phyloP scores from a whole-genome alignment of 2,329 filamentous ascomycete species.

The Purpureocillium lavendulum region DNA sequence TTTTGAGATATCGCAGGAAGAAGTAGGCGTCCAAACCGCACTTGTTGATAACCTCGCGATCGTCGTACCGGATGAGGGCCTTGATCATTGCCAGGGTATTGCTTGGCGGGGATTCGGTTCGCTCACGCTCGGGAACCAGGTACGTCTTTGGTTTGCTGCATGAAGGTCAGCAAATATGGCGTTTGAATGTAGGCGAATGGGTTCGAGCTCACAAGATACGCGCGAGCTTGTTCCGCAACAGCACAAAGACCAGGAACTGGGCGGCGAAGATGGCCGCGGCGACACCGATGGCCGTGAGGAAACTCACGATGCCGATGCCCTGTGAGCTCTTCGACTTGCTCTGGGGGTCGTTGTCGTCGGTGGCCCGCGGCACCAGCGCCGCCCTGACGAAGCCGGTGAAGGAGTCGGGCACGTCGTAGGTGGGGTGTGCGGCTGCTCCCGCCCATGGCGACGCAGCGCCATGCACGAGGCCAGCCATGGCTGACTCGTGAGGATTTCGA shows the following conservation, averaged over 20 bases:
- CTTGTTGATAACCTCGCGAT: constrained; percentile 84
- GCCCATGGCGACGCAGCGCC: background rate
- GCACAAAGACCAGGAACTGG: constrained; percentile 61
- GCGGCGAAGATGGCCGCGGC: constrained; percentile 55
- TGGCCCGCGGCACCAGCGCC: no score
- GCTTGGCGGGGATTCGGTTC: constrained; percentile 64
- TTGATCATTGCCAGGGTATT: constrained; percentile 43
- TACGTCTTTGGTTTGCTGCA: constrained; percentile 73
- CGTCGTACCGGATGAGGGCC: constrained; percentile 58
- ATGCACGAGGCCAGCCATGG: background rate
- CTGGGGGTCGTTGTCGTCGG: background rate
- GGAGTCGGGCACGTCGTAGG: no score
- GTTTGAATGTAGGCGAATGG: background rate
- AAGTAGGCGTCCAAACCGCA: constrained; percentile 96
- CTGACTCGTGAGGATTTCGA: background rate
- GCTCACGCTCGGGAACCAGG: constrained; percentile 75
- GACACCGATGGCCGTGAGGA: constrained; percentile 56
- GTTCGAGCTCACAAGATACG: constrained; percentile 64
- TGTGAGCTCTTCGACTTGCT: constrained; percentile 31
- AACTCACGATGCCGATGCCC: constrained; percentile 33
- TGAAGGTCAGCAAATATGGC: background rate
- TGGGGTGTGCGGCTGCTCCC: no score
- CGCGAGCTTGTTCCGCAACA: constrained; percentile 69
- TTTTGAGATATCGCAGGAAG: constrained; percentile 78
- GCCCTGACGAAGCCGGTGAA: background rate